Evolutionary conservation across 148 eudicot species (phyloP), one percentile per base, ranked within the genome.

Genomic region (Chenopodium quinoa): DNA sequence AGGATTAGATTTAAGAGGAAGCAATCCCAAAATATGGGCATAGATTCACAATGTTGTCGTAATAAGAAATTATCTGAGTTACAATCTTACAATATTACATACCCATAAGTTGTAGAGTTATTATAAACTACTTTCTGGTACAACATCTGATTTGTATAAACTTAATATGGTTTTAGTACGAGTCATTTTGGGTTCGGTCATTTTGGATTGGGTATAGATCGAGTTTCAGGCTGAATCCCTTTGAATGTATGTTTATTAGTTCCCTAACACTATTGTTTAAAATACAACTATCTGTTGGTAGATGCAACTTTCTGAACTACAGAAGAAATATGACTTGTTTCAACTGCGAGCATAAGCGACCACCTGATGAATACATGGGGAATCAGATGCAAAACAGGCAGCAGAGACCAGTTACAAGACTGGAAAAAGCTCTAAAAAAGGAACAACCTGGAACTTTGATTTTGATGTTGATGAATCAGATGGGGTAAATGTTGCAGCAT

Each of bases 401-500:
- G 78, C 86, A 64, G 76, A 89, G 90, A 77, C 85, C 90, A 17
- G 74, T 71, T 75, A 65, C 83, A 31, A 90, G 87, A 81, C 69
- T 46, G 68, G 93, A 85, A 80, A 91, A 85, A 79, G 79, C 81
- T 75, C 82, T 87, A 58, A 73, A 73, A 78, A 90, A 90, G 85
- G 83, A 76, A 75, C 94, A 92, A 54, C 83, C n/a, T 96, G 99
- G 99, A 96, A 96, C 86, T 93, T 93, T 75, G 97, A 96, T 86
- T 96, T 96, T 80, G 99, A 96, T 77, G 99, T 92, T 72, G 88
- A 96, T 50, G 99, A 93, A 86, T 96, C 98, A 70, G 99, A 96
- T 84, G 99, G 99, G 44, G 99, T 98, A 75, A 98, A 96, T 84
- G 99, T 96, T 80, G 97, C 99, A 82, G 90, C 98, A 74, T 96